These are phyloP conservation scores for Cercospora berteroae DNA, from an alignment of 2,329 filamentous ascomycete genomes.

Conservation along the genomic window DNA sequence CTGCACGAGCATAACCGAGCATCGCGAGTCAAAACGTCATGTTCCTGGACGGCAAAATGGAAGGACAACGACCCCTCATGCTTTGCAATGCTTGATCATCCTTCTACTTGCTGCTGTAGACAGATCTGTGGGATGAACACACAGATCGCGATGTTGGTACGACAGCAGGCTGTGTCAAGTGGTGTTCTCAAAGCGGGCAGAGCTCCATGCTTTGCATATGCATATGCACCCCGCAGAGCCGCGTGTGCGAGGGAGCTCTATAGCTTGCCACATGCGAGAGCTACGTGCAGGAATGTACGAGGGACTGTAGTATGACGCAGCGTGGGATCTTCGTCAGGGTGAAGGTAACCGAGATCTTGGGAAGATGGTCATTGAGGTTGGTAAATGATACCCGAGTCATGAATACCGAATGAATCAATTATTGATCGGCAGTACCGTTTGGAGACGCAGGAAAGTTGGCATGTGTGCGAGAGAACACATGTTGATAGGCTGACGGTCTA, in stretches of 20 bases:
- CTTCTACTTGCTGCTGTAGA: background rate
- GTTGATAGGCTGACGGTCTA: too few species aligned
- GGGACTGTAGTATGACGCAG: background rate
- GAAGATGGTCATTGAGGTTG: background rate
- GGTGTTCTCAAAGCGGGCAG: conserved; percentile 5
- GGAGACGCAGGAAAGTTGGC: too few species aligned
- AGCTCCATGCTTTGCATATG: background rate
- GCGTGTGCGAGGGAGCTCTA: background rate
- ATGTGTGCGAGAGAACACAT: background rate
- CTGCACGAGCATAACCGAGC: background rate
- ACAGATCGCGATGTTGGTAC: conserved; percentile 3
- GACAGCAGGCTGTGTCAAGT: background rate
- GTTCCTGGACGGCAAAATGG: conserved; percentile 6
- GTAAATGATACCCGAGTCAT: background rate
- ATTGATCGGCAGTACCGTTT: too few species aligned
- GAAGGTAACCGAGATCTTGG: background rate
- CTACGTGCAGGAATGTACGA: background rate
- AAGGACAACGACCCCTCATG: background rate
- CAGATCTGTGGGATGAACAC: background rate
- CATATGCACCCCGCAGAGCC: conserved; percentile 6
- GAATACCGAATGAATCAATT: too few species aligned
- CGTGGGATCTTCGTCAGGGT: background rate
- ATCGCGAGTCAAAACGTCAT: background rate
- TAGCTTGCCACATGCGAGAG: background rate
- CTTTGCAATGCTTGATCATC: background rate